These are phyloP conservation scores for Phoenix roebelenii DNA, from an alignment of 176 grass and related monocot genomes.

Conservation along the genomic window DNA sequence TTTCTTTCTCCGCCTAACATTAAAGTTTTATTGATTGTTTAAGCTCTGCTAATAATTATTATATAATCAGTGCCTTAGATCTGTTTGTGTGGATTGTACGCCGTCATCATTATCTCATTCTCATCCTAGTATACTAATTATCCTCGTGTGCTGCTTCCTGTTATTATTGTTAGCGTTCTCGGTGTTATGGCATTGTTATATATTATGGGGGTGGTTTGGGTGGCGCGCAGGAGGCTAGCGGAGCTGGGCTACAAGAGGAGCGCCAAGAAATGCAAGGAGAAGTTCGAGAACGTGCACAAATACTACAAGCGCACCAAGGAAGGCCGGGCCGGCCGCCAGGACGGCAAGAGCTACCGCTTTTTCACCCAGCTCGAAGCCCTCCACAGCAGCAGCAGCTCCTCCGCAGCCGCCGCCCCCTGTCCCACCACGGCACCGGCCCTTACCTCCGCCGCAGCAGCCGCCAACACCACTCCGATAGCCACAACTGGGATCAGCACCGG, in stretches of 20 bases:
- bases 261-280: constrained; percentile 99
- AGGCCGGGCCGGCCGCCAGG: constrained; percentile 81
- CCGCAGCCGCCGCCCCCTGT: background rate
- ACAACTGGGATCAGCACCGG: constrained; percentile 14
- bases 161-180: too few species aligned
- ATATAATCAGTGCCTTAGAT: too few species aligned
- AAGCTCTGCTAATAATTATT: too few species aligned
- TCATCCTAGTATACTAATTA: too few species aligned
- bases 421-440: too few species aligned
- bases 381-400: constrained; percentile 26
- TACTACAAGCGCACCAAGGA: constrained; percentile 99
- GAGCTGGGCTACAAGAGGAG: constrained; percentile 81
- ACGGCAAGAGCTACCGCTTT: constrained; percentile 96
- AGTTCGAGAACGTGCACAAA: constrained; percentile 99
- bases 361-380: constrained; percentile 89
- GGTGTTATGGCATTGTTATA: too few species aligned
- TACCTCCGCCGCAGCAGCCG: too few species aligned
- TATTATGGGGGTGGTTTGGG: constrained; percentile 9
- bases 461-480: background rate
- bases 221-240: constrained; percentile 69
- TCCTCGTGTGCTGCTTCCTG: too few species aligned
- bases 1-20: too few species aligned
- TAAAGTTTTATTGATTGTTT: too few species aligned
- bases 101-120: too few species aligned
- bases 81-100: too few species aligned